Evolutionary conservation across 2,329 filamentous ascomycete genomes (phyloP).

Genomic region (Cladosporium sp.): DNA sequence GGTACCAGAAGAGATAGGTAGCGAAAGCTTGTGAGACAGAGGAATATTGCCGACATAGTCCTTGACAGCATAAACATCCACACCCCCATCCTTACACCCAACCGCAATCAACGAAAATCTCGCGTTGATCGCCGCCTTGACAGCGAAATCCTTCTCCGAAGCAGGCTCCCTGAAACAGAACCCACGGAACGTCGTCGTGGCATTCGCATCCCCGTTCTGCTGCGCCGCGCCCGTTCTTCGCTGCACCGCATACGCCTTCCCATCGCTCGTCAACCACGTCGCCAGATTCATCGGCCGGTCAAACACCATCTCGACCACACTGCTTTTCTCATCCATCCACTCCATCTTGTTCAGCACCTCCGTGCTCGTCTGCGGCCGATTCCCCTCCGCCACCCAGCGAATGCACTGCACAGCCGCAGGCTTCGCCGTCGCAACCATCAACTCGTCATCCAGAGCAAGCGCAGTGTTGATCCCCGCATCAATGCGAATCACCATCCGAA

Average conservation of each 20-base stretch:
- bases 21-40: constrained; percentile 68
- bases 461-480: constrained; percentile 89
- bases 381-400: constrained; percentile 79
- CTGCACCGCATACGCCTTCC: constrained; percentile 85
- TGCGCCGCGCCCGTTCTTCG: constrained; percentile 44
- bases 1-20: constrained; percentile 60
- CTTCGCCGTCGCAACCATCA: constrained; percentile 84
- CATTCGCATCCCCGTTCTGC: constrained; percentile 26
- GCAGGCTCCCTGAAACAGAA: constrained; percentile 81
- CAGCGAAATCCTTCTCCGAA: constrained; percentile 53
- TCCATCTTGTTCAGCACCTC: constrained; percentile 82
- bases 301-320: constrained; percentile 78
- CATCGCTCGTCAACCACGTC: constrained; percentile 86
- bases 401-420: constrained; percentile 96
- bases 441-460: constrained; percentile 82
- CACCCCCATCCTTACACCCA: constrained; percentile 69
- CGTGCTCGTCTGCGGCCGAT: constrained; percentile 78
- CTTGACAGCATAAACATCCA: constrained; percentile 84
- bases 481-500: constrained; percentile 96
- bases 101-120: constrained; percentile 90
- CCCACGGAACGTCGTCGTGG: constrained; percentile 71
- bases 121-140: constrained; percentile 80
- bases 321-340: constrained; percentile 73
- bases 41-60: constrained; percentile 93
- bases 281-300: constrained; percentile 94